Conservation (phyloP, 2,329 filamentous ascomycete species). For the Colletotrichum graminicola region DNA sequence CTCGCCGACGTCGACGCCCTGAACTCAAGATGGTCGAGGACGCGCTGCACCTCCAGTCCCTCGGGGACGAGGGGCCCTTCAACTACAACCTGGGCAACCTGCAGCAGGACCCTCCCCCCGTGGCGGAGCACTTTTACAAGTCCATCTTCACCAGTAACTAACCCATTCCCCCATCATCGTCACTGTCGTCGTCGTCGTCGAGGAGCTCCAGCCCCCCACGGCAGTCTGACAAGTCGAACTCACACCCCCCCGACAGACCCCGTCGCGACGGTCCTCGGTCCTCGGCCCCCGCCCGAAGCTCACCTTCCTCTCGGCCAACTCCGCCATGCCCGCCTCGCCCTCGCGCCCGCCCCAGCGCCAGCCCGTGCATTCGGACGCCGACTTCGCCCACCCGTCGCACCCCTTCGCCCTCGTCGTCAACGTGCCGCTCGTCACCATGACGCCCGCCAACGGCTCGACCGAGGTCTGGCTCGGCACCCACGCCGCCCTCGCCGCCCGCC, state of each 20-base stretch:
- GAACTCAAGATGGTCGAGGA: constrained; percentile 72
- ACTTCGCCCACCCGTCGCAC: constrained; percentile 66
- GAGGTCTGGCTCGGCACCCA: constrained; percentile 73
- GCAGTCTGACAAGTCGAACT: not conserved
- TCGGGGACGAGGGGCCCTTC: constrained; percentile 67
- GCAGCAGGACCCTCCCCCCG: constrained; percentile 70
- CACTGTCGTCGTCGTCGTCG: not conserved
- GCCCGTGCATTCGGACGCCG: constrained; percentile 70
- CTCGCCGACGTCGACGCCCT: constrained; percentile 65
- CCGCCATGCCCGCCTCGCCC: constrained; percentile 64
- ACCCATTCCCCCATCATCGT: not conserved
- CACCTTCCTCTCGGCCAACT: constrained; percentile 71
- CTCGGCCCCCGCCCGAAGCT: constrained; percentile 67
- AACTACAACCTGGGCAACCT: constrained; percentile 74
- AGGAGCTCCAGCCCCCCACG: not conserved
- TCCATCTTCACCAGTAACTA: constrained; percentile 66
- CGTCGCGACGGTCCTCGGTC: constrained; percentile 63
- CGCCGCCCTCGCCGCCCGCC: constrained; percentile 45
- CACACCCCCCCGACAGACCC: constrained; percentile 58
- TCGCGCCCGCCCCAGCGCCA: constrained; percentile 58
- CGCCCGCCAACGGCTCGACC: constrained; percentile 65
- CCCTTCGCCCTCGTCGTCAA: constrained; percentile 70
- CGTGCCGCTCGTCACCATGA: constrained; percentile 63
- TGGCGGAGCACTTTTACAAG: constrained; percentile 60
- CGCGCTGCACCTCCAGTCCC: constrained; percentile 62